A percentile compares a stretch with the other conserved stretches of the same genome.
phyloP scores from a whole-genome alignment of 495 filamentous ascomycete species.

The Xylaria cubensis region DNA sequence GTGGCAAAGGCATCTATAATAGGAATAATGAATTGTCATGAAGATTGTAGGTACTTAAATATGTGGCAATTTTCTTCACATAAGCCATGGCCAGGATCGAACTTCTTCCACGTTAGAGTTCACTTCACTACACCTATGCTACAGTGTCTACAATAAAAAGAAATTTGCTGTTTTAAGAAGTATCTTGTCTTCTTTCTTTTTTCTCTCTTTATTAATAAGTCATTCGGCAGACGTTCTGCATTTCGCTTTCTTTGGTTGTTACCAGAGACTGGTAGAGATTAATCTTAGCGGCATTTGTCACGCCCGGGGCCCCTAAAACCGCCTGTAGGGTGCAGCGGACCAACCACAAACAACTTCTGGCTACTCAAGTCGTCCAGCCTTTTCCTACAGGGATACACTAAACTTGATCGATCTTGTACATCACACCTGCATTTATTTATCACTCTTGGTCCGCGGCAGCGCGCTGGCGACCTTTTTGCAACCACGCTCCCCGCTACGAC shows the following conservation, averaged over 20 bases:
- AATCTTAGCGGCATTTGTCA: slow-evolving; percentile 24
- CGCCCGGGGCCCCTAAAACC: neutral
- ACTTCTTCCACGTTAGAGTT: neutral
- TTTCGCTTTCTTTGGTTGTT: neutral
- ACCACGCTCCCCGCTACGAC: slow-evolving; percentile 7
- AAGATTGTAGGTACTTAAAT: neutral
- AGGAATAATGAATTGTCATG: neutral
- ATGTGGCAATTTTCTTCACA: neutral
- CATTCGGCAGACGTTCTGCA: neutral
- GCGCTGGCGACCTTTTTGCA: slow-evolving; percentile 13
- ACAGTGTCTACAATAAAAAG: neutral
- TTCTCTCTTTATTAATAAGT: neutral
- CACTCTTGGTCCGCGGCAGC: neutral
- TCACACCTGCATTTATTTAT: slow-evolving; percentile 10
- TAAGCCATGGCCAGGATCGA: neutral
- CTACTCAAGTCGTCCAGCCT: slow-evolving; percentile 8
- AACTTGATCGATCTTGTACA: slow-evolving; percentile 10
- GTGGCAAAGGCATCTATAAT: neutral
- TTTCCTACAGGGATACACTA: slow-evolving; percentile 7
- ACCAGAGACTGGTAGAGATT: neutral
- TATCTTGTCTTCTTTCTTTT: neutral
- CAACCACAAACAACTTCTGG: slow-evolving; percentile 21
- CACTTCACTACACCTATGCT: neutral
- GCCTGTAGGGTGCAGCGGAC: slow-evolving; percentile 8
- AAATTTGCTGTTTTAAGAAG: neutral